Conservation (phyloP, 139 green algal genomes). For the Deuterostichococcus epilithicus region DNA sequence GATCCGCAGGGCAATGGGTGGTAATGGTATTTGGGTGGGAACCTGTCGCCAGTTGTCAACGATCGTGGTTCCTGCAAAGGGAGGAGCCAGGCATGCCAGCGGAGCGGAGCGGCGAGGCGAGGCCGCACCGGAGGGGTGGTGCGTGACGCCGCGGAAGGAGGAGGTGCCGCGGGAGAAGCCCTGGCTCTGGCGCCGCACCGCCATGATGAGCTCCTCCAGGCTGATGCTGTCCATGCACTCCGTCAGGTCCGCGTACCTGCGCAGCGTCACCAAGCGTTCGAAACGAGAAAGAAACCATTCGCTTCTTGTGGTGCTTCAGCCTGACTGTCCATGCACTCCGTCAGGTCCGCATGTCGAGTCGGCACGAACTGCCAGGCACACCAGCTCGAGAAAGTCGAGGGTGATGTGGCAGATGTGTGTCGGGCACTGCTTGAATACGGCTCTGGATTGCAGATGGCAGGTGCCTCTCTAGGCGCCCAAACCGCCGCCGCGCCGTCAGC, state of each 20-base stretch:
- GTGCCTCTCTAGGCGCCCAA: too few species aligned
- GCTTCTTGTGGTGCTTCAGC: neutral
- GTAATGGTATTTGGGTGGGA: too few species aligned
- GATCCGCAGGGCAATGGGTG: too few species aligned
- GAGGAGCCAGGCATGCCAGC: too few species aligned
- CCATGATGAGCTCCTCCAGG: constrained; percentile 90
- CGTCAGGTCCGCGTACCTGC: constrained; percentile 72
- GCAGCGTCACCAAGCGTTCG: neutral
- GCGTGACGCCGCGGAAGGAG: constrained; percentile 78
- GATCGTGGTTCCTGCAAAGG: too few species aligned
- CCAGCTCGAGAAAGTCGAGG: neutral
- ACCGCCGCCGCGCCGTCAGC: too few species aligned
- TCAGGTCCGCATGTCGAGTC: too few species aligned
- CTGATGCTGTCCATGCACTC: constrained; percentile 67
- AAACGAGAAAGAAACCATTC: neutral
- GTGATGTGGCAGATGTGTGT: neutral
- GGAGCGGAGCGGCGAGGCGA: too few species aligned
- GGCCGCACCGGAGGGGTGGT: constrained; percentile 54
- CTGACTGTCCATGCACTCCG: constrained; percentile 61
- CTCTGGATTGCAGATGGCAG: too few species aligned
- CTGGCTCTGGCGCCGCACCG: constrained; percentile 76
- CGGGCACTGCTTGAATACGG: too few species aligned
- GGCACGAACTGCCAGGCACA: neutral
- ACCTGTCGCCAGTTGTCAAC: too few species aligned
- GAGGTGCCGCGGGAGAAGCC: constrained; percentile 84